Conservation (phyloP, 371 early-diverging fungal species). For the Chytridiales sp. region DNA sequence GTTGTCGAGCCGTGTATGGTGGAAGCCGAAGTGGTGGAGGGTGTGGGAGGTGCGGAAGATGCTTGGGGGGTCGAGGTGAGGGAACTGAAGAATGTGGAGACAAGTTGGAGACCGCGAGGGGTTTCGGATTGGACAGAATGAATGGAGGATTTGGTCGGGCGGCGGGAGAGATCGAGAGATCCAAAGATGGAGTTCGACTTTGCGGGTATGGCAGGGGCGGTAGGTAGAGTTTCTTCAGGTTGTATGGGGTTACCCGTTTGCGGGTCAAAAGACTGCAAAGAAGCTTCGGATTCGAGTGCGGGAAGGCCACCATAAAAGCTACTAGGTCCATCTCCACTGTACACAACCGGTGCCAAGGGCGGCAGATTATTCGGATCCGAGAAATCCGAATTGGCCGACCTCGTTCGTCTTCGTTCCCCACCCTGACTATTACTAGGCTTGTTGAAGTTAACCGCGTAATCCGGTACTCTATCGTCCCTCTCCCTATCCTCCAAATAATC, state of each 20-base stretch:
- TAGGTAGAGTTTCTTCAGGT: too few species aligned
- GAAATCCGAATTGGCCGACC: conserved; percentile 7
- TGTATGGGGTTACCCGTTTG: too few species aligned
- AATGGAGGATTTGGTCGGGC: too few species aligned
- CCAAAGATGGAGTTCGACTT: too few species aligned
- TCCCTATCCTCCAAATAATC: conserved; percentile 1
- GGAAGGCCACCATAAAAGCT: conserved; percentile 5
- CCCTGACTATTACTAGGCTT: too few species aligned
- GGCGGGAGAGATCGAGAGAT: too few species aligned
- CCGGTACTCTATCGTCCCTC: background rate
- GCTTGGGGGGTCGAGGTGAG: conserved; percentile 4
- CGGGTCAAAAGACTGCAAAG: too few species aligned
- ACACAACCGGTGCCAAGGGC: conserved; percentile 14
- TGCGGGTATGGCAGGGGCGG: too few species aligned
- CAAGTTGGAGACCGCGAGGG: too few species aligned
- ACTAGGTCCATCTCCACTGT: conserved; percentile 5
- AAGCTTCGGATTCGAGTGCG: background rate
- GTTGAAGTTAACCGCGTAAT: background rate
- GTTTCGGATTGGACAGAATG: too few species aligned
- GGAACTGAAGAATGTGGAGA: background rate
- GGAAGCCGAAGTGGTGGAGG: background rate
- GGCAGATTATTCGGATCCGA: conserved; percentile 15
- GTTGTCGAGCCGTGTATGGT: background rate
- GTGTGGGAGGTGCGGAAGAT: background rate
- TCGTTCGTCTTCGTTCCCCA: conserved; percentile 10